phyloP scores from a whole-genome alignment of 169 alveolate genomes.

The Miamiensis avidus region DNA sequence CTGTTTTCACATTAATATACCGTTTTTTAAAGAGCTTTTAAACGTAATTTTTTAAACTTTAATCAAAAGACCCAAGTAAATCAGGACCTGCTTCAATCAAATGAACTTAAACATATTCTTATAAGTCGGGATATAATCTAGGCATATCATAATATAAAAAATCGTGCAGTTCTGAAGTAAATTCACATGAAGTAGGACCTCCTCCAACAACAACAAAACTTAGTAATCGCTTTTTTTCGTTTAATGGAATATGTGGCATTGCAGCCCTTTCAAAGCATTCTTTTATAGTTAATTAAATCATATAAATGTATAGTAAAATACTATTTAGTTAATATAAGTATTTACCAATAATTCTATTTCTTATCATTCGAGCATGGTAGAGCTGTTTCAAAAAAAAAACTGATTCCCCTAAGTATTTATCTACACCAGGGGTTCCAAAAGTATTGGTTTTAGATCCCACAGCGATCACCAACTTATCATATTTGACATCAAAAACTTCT shows the following conservation, averaged over 20 bases:
- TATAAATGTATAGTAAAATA: too few relatives aligned
- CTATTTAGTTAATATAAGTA: too few relatives aligned
- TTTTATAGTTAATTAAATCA: neutral
- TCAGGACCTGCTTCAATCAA: neutral
- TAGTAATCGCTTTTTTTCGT: neutral
- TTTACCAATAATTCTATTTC: neutral
- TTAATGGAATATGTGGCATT: neutral
- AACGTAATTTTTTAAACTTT: neutral
- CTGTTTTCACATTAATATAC: neutral
- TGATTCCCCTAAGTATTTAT: neutral
- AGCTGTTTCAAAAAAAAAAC: neutral
- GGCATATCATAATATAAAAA: neutral
- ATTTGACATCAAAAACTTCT: neutral
- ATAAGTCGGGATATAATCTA: conserved; percentile 1
- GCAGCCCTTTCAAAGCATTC: conserved; percentile 8
- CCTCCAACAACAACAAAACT: conserved; percentile 3
- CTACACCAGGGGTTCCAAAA: neutral
- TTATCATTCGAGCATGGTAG: neutral
- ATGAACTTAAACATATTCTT: neutral
- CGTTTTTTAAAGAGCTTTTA: conserved; percentile 7
- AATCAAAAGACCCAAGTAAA: neutral
- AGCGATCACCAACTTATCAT: neutral
- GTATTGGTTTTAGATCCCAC: neutral
- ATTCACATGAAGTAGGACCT: conserved; percentile 13
- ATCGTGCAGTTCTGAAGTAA: conserved; percentile 2